Evolutionary conservation across 1,284 basidiomycete genomes (phyloP), one percentile per base, ranked within the genome.

Genomic region (Tetrapyrgos nigripes): DNA sequence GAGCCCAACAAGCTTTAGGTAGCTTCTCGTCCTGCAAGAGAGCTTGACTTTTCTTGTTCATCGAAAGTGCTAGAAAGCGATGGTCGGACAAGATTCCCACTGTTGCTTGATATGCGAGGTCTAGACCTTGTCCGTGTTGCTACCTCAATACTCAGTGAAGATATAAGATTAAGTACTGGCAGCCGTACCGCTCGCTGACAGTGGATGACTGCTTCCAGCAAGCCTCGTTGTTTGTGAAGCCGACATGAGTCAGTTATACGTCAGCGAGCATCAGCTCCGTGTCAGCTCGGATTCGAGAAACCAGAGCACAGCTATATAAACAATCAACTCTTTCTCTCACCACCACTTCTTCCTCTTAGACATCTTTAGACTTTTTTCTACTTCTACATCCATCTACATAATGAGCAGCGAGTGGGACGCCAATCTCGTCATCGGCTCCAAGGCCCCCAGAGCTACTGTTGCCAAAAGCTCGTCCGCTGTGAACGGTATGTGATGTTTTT

Each of bases 371-470:
- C 44, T 40, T 24, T 29, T 44, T 17, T 52, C 27, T 40, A 29
- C 19, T 28, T 33, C 33, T 35, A 43, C 35, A 35, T 47, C 45
- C 50, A 61, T 50, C 50, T 60, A 54, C 55, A 79, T 60, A 31
- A 89, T 87, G 85, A 80, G 75, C 68, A 82, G 81, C 59, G 88
- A 92, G 43, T 91, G 89, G 89, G 90, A 93, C 62, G 74, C 72
- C 67, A 89, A 91, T 72, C 77, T 79, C 56, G 89, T 95, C 65
- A 94, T 96, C 66, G 94, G 94, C 60, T 81, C 70, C 69, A 93
- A 87, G 71, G 83, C 83, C 62, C 84, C 86, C 62, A 82, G 83
- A 5, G 81, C 90, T 14, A 89, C 88, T 70, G 90, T 92, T 58
- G 77, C 89, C 37, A 87, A 84, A 72, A 91, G 84, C 59, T 73